phyloP scores from a whole-genome alignment of 331 rosid genomes.

The Spiraea crenata region DNA sequence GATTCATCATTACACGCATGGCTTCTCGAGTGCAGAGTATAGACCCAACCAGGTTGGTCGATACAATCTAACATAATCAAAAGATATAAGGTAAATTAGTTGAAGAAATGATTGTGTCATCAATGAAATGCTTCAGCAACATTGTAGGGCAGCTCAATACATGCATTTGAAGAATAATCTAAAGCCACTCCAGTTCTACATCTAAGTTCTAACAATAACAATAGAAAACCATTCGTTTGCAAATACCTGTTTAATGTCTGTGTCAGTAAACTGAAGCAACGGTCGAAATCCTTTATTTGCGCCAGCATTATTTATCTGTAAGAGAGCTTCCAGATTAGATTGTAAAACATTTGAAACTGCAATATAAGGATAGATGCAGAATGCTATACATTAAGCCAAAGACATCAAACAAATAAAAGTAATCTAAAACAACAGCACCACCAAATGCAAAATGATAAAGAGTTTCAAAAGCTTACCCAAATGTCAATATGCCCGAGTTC shows the following conservation, averaged over 20 bases:
- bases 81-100: conserved; percentile 1
- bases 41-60: conserved; percentile 93
- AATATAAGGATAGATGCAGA: neutral
- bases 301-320: conserved; percentile 92
- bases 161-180: neutral
- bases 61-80: conserved; percentile 59
- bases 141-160: neutral
- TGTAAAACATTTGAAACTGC: neutral
- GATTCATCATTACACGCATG: conserved; percentile 68
- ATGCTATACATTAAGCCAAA: neutral
- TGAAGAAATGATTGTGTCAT: neutral
- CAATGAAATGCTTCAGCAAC: no score
- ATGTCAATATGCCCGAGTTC: conserved; percentile 78
- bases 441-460: conserved; percentile 3
- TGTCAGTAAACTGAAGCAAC: conserved; percentile 80
- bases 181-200: neutral
- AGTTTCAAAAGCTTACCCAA: conserved; percentile 60
- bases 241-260: conserved; percentile 83
- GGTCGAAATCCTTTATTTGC: conserved; percentile 94
- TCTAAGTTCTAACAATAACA: conserved; percentile 4
- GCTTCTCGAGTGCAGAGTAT: conserved; percentile 93
- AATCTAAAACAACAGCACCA: neutral
- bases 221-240: neutral
- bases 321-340: neutral
- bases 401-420: neutral